These are phyloP conservation scores for Ramularia collo-cygni DNA, from an alignment of 2,329 filamentous ascomycete genomes.

Conservation along the genomic window DNA sequence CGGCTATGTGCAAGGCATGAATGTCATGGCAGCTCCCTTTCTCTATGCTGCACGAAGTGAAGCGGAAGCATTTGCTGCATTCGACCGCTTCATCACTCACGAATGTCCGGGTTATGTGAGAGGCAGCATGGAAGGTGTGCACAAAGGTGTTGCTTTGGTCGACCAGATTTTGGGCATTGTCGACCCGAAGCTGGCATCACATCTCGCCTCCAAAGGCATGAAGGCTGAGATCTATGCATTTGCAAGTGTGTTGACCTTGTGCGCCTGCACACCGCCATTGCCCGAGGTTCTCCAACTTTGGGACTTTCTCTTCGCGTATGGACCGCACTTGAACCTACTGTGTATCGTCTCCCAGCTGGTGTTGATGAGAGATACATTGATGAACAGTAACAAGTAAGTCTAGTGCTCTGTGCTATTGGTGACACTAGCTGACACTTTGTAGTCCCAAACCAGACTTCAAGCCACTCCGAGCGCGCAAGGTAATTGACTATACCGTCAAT, in stretches of 20 bases:
- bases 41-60: conserved; percentile 91
- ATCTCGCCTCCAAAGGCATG: conserved; percentile 79
- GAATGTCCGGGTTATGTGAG: conserved; percentile 93
- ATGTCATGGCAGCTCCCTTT: conserved; percentile 91
- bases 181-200: conserved; percentile 76
- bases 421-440: conserved; percentile 9
- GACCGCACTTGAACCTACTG: conserved; percentile 86
- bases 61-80: conserved; percentile 86
- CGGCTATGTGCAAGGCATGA: conserved; percentile 98
- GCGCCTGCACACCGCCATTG: conserved; percentile 88
- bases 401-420: neutral
- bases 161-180: conserved; percentile 89
- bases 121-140: conserved; percentile 94
- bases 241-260: conserved; percentile 86
- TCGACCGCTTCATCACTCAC: conserved; percentile 76
- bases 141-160: conserved; percentile 82
- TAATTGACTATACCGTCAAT: conserved; percentile 61
- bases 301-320: conserved; percentile 97
- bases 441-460: conserved; percentile 66
- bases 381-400: conserved; percentile 72
- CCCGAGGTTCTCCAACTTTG: conserved; percentile 89
- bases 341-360: conserved; percentile 95
- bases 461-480: conserved; percentile 26
- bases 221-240: conserved; percentile 95
- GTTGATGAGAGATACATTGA: conserved; percentile 74